phyloP scores from a whole-genome alignment of 352 stramenopile genomes.

The Phytophthora sansomeana region DNA sequence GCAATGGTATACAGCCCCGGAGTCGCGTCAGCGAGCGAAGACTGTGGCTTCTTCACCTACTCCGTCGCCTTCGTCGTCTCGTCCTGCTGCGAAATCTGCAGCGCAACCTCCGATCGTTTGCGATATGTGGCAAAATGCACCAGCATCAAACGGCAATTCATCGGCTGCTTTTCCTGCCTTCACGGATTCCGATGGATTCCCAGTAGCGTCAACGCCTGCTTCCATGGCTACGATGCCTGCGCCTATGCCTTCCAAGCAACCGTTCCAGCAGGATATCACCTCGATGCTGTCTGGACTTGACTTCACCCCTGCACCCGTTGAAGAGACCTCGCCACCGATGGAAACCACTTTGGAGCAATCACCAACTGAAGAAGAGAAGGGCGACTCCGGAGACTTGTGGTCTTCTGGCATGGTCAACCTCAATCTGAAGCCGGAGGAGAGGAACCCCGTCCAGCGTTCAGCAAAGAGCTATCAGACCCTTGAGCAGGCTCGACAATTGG shows the following conservation, averaged over 20 bases:
- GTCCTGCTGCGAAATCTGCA: constrained; percentile 30
- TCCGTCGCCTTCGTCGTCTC: constrained; percentile 17
- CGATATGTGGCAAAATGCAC: constrained; percentile 36
- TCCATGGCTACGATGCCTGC: constrained; percentile 17
- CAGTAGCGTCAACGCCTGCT: constrained; percentile 10
- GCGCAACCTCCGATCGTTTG: constrained; percentile 26
- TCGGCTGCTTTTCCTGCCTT: constrained; percentile 35
- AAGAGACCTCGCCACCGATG: constrained; percentile 32
- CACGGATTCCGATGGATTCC: constrained; percentile 35
- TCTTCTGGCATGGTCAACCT: constrained; percentile 79
- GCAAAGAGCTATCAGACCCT: constrained; percentile 72
- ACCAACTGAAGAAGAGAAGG: constrained; percentile 39
- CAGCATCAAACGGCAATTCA: constrained; percentile 10
- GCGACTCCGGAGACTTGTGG: constrained; percentile 63
- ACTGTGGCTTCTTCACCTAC: constrained; percentile 41
- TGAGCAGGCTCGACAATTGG: constrained; percentile 70
- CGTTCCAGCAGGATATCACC: constrained; percentile 61
- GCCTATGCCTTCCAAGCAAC: constrained; percentile 10
- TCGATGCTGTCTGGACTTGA: constrained; percentile 83
- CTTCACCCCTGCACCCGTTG: constrained; percentile 63
- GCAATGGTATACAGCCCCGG: constrained; percentile 36
- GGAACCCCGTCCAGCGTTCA: constrained; percentile 53
- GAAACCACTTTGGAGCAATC: constrained; percentile 21
- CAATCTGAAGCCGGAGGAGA: constrained; percentile 68
- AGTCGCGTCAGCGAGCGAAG: constrained; percentile 59